Evolutionary conservation across 305 asterid genomes (phyloP), one percentile per base, ranked within the genome.

Genomic region (Fraxinus latifolia): DNA sequence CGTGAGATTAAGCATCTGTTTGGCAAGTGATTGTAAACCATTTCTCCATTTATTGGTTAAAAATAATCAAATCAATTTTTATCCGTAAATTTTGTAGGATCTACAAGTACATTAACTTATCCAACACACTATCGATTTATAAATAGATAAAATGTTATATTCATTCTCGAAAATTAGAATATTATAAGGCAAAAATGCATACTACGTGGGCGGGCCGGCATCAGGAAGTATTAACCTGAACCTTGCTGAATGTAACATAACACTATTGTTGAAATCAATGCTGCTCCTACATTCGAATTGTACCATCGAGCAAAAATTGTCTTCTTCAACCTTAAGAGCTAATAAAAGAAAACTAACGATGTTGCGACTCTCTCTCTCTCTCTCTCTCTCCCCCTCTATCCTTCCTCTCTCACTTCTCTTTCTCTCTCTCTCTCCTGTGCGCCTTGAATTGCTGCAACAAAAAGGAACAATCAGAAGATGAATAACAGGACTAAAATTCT

Each of bases 401-500:
- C 60, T 50, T 50, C 7, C 58, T 47, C 53, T 42, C 53, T 42
- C 53, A 47, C 19, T 47, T 25, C 85, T 80, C 34, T 82, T 32
- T 23, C 77, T 83, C 85, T 37, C 34, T 4, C 32, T 81, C 37
- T 23, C 77, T 82, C 84, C 76, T 72, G 77, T 81, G 73, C 60
- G 77, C 87, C 83, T 68, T 68, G 73, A 79, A 37, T 78, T 76
- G 85, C 93, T 89, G 92, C 88, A 87, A 27, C 3, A 82, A 21
- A 36, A 74, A 32, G 11, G 42, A 77, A 71, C 25, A 71, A 50
- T 50, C 21, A 50, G 19, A 58, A 7, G 73, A 11, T 39, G 72
- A 44, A 68, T 53, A n/a, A 53, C 62, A 53, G 21, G 62, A 53
- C 8, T n/a, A 53, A n/a, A 53, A 53, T 53, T 53, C 65, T 53